phyloP scores from a whole-genome alignment of 805 yeast genomes.

The Candida hungchunana region DNA sequence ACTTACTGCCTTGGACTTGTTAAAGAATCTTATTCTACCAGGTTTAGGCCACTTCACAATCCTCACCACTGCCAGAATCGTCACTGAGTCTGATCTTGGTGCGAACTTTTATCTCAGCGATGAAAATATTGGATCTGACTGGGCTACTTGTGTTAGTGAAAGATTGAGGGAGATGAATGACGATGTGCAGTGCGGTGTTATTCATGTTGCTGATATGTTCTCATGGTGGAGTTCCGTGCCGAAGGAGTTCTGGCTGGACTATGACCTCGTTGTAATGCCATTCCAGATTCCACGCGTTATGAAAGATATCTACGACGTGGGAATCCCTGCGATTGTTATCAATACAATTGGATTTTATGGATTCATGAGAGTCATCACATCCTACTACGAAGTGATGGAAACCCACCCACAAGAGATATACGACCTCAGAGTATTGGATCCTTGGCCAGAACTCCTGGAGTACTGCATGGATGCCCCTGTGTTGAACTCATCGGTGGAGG shows the following conservation, averaged over 20 bases:
- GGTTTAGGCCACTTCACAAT: constrained; percentile 65
- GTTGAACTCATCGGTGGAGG: constrained; percentile 37
- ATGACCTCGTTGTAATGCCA: constrained; percentile 45
- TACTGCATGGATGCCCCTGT: no score
- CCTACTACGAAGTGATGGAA: constrained; percentile 62
- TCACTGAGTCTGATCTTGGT: constrained; percentile 43
- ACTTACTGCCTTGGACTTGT: constrained; percentile 57
- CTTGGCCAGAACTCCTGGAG: constrained; percentile 65
- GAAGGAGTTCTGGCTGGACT: constrained; percentile 40
- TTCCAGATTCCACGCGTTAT: constrained; percentile 29
- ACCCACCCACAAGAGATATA: constrained; percentile 62
- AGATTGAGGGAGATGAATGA: constrained; percentile 55
- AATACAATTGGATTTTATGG: constrained; percentile 66
- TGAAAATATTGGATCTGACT: constrained; percentile 38
- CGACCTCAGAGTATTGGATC: constrained; percentile 62
- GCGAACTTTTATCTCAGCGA: constrained; percentile 59
- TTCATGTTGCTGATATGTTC: constrained; percentile 9
- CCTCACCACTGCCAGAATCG: constrained; percentile 37
- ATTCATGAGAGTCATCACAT: constrained; percentile 46
- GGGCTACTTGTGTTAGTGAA: constrained; percentile 36
- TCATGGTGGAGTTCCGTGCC: constrained; percentile 13
- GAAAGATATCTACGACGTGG: constrained; percentile 36
- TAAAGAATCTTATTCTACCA: constrained; percentile 77
- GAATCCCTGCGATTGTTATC: constrained; percentile 53
- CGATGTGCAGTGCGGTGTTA: constrained; percentile 37